Conservation (phyloP, 2,329 filamentous ascomycete species). For the Rasamsonia emersonii region DNA sequence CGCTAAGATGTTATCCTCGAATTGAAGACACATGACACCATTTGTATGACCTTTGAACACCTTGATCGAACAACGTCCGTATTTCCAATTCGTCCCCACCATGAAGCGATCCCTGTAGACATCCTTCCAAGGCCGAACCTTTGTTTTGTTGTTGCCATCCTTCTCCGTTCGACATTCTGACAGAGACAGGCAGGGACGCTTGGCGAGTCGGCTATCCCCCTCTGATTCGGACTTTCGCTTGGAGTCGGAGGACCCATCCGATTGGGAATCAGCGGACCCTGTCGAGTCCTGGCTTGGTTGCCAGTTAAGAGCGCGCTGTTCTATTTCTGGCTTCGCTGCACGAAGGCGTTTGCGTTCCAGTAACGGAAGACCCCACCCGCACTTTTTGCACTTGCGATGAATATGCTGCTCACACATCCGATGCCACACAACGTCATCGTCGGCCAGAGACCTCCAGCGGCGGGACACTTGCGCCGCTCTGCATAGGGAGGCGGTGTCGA, state of each 20-base stretch:
- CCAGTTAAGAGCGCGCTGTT: conserved; percentile 56
- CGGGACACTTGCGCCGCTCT: conserved; percentile 91
- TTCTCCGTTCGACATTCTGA: conserved; percentile 6
- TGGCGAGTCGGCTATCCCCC: background rate
- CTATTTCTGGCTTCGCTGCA: conserved; percentile 78
- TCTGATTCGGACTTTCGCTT: conserved; percentile 23
- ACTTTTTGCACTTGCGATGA: conserved; percentile 86
- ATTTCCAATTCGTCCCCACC: conserved; percentile 96
- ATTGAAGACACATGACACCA: conserved; percentile 69
- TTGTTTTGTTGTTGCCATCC: conserved; percentile 38
- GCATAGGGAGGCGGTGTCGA: conserved; percentile 90
- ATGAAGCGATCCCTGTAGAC: conserved; percentile 94
- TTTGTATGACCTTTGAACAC: conserved; percentile 82
- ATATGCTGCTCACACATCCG: conserved; percentile 98
- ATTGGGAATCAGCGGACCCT: conserved; percentile 43
- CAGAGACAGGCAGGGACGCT: conserved; percentile 2
- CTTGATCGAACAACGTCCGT: conserved; percentile 76
- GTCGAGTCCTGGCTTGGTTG: conserved; percentile 48
- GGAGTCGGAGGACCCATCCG: conserved; percentile 1
- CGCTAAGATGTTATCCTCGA: conserved; percentile 83
- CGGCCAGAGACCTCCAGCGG: conserved; percentile 80
- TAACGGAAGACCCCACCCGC: conserved; percentile 86
- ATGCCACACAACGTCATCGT: conserved; percentile 96
- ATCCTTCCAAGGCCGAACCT: conserved; percentile 78
- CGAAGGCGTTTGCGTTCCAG: conserved; percentile 80